Conservation (phyloP, 257 asterid species). For the Hygrophila difformis region DNA sequence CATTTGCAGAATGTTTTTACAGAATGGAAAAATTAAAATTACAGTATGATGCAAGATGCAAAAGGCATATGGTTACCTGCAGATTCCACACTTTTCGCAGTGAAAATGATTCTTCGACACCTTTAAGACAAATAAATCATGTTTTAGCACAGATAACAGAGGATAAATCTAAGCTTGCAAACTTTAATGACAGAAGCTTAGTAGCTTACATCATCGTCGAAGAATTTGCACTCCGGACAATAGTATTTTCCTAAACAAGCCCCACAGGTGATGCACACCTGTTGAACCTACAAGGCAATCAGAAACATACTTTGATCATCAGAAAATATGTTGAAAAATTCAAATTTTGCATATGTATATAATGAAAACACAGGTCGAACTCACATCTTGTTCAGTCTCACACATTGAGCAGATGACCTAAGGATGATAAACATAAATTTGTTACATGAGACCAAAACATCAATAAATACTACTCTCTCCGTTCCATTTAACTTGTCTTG, state of each 20-base stretch:
- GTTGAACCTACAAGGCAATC: constrained; percentile 22
- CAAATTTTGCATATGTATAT: too few relatives aligned
- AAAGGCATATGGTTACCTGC: constrained; percentile 36
- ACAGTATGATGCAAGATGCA: not conserved
- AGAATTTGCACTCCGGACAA: constrained; percentile 58
- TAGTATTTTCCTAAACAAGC: constrained; percentile 56
- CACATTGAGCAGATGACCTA: constrained; percentile 34
- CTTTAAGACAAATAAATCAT: constrained; percentile 17
- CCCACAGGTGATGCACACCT: constrained; percentile 36
- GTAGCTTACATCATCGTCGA: constrained; percentile 59
- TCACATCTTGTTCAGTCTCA: constrained; percentile 36
- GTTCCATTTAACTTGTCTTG: too few relatives aligned
- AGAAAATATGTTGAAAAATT: not conserved
- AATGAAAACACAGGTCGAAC: constrained; percentile 3
- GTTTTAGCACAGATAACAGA: not conserved
- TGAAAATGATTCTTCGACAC: constrained; percentile 63
- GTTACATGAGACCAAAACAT: not conserved
- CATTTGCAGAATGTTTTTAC: not conserved
- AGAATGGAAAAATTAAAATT: not conserved
- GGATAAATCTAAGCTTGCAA: not conserved
- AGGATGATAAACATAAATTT: not conserved
- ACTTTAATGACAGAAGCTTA: constrained; percentile 14
- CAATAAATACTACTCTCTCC: too few relatives aligned
- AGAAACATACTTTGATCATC: constrained; percentile 2
- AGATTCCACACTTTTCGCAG: constrained; percentile 70